phyloP scores from a whole-genome alignment of 208 protist species.

The Trypanosoma melophagium region DNA sequence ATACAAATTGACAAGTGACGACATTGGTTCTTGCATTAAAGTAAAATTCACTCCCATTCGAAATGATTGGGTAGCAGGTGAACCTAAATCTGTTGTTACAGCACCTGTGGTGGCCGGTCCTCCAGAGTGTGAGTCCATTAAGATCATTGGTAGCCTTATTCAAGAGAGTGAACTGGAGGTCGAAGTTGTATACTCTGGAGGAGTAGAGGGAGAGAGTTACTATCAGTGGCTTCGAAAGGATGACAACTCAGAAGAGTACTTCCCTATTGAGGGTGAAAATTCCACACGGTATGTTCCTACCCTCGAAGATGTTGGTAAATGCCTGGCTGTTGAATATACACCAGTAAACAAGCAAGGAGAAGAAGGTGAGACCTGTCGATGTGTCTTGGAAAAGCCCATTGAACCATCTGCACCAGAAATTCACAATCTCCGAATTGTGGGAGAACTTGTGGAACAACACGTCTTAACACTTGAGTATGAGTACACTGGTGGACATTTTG shows the following conservation, averaged over 20 bases:
- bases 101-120: slow-evolving; percentile 58
- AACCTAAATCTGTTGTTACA: slow-evolving; percentile 71
- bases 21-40: slow-evolving; percentile 85
- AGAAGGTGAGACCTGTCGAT: slow-evolving; percentile 88
- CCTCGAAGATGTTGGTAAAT: slow-evolving; percentile 86
- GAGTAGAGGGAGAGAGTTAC: slow-evolving; percentile 83
- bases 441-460: slow-evolving; percentile 67
- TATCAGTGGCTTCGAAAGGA: slow-evolving; percentile 91
- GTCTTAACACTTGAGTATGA: slow-evolving; percentile 76
- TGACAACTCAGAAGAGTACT: slow-evolving; percentile 61
- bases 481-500: slow-evolving; percentile 82
- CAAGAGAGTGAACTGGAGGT: slow-evolving; percentile 84
- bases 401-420: slow-evolving; percentile 64
- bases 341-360: slow-evolving; percentile 81
- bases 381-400: slow-evolving; percentile 86
- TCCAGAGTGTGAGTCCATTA: slow-evolving; percentile 87
- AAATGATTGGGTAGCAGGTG: slow-evolving; percentile 87
- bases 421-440: slow-evolving; percentile 62
- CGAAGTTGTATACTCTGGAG: slow-evolving; percentile 83
- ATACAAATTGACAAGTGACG: slow-evolving; percentile 75
- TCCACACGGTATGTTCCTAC: slow-evolving; percentile 70
- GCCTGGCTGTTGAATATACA: slow-evolving; percentile 90
- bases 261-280: slow-evolving; percentile 81
- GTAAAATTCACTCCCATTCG: slow-evolving; percentile 87
- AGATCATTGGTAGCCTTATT: slow-evolving; percentile 87